Percentiles rank a stretch among this genome's conserved stretches.
phyloP scores from a whole-genome alignment of 148 eudicot species.

The Selenicereus undatus region DNA sequence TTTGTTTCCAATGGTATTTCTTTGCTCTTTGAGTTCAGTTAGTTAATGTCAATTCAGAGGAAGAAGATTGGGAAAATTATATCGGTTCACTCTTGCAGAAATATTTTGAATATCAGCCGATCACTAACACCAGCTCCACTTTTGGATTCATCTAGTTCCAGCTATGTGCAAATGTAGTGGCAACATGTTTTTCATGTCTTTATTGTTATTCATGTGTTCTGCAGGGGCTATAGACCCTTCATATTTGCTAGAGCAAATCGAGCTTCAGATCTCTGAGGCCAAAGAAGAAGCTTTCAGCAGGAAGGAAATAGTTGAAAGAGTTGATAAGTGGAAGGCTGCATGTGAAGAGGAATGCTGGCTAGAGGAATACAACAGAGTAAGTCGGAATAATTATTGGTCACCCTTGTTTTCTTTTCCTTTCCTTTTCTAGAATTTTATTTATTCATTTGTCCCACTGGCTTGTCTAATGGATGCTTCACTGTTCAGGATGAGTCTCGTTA shows the following conservation, averaged over 20 bases:
- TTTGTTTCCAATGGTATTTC: too few species aligned
- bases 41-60: background rate
- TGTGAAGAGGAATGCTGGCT: slow-evolving; percentile 91
- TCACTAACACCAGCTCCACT: too few species aligned
- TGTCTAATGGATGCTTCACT: background rate
- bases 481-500: slow-evolving; percentile 74
- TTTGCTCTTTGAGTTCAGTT: background rate
- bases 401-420: background rate
- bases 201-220: slow-evolving; percentile 3
- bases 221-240: slow-evolving; percentile 59
- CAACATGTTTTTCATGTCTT: background rate
- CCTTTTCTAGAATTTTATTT: background rate
- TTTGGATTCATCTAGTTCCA: slow-evolving; percentile 1
- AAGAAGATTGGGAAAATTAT: background rate
- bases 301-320: slow-evolving; percentile 77
- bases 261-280: slow-evolving; percentile 57
- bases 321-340: slow-evolving; percentile 84
- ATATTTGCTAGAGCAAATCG: slow-evolving; percentile 56
- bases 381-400: background rate
- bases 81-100: background rate
- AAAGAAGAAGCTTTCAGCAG: slow-evolving; percentile 84
- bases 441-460: background rate
- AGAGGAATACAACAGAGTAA: slow-evolving; percentile 80
- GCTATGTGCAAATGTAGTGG: background rate
- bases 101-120: background rate